Conservation (phyloP, 371 early-diverging fungal species). For the Apophysomyces variabilis region DNA sequence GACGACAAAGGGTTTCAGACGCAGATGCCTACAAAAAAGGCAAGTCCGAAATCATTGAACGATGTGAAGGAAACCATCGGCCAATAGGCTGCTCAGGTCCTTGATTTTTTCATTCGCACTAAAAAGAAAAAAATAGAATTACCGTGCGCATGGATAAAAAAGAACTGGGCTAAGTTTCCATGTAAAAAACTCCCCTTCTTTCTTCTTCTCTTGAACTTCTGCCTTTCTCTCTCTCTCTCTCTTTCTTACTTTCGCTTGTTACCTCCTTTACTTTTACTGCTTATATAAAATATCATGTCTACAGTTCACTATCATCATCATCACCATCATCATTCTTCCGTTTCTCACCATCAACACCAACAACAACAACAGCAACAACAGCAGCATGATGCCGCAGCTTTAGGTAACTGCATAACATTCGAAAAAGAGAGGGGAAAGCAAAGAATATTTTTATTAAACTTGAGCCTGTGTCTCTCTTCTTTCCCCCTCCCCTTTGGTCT, state of each 20-base stretch:
- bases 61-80: neutral
- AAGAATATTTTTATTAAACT: too few relatives aligned
- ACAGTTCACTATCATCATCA: neutral
- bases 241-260: too few relatives aligned
- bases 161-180: neutral
- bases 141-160: conserved; percentile 3
- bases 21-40: conserved; percentile 2
- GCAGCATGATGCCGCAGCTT: neutral
- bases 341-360: too few relatives aligned
- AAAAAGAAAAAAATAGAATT: too few relatives aligned
- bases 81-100: neutral
- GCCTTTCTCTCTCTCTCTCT: too few relatives aligned
- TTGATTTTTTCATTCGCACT: neutral
- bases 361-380: too few relatives aligned
- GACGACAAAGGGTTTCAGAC: conserved; percentile 4
- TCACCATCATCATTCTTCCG: too few relatives aligned
- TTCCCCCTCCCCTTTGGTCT: neutral
- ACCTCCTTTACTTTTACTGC: too few relatives aligned
- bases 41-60: neutral
- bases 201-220: neutral
- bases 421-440: too few relatives aligned
- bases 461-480: neutral
- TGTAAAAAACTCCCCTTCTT: neutral
- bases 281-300: neutral
- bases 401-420: neutral